These are phyloP conservation scores for Vigna unguiculata DNA, from an alignment of 306 rosid species.

Conservation along the genomic window DNA sequence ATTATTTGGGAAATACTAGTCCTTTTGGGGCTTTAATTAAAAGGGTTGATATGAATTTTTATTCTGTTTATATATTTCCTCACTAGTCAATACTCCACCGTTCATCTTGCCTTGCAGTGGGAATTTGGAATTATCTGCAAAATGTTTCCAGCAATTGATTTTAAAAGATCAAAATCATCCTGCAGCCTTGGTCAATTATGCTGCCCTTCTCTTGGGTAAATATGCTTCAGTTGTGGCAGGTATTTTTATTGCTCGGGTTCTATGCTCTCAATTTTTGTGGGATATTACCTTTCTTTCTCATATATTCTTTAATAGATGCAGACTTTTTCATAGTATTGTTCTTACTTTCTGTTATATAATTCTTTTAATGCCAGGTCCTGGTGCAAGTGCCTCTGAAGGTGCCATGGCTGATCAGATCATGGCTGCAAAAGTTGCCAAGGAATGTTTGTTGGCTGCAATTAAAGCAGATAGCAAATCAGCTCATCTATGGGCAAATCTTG, in stretches of 20 bases:
- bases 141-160: constrained; percentile 86
- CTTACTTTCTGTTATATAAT: constrained; percentile 10
- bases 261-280: constrained; percentile 33
- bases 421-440: constrained; percentile 84
- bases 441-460: constrained; percentile 85
- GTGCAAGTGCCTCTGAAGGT: constrained; percentile 80
- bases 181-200: constrained; percentile 87
- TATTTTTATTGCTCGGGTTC: constrained; percentile 40
- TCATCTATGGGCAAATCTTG: constrained; percentile 93
- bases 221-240: constrained; percentile 89
- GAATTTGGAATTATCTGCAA: constrained; percentile 78
- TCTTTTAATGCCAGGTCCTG: constrained; percentile 73
- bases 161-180: constrained; percentile 97
- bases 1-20: constrained; percentile 31
- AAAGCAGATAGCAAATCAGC: constrained; percentile 88
- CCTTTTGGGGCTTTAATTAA: constrained; percentile 26
- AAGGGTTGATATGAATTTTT: constrained; percentile 1
- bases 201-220: constrained; percentile 81
- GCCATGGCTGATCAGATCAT: constrained; percentile 61
- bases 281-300: constrained; percentile 24
- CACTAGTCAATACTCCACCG: constrained; percentile 11
- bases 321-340: constrained; percentile 34
- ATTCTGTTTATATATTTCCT: constrained; percentile 22
- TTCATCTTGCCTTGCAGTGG: constrained; percentile 65
- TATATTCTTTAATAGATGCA: constrained; percentile 32